Percentiles rank a stretch among this genome's conserved stretches.
phyloP scores from a whole-genome alignment of 306 rosid genomes.

The Albizia julibrissin region DNA sequence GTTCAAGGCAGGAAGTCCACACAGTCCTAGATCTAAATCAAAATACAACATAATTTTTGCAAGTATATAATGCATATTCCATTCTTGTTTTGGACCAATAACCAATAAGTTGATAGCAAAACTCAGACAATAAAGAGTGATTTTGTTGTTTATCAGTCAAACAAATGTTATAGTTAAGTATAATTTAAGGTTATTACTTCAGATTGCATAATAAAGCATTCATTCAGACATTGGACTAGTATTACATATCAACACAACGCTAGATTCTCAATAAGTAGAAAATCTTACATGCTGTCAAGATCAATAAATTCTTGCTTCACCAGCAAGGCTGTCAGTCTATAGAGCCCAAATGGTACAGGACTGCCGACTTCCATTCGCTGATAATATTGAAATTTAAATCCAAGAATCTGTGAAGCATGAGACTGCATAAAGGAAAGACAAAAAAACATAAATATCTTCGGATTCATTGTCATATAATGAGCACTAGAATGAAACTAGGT shows the following conservation, averaged over 20 bases:
- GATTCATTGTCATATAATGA: not conserved
- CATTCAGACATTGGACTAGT: not conserved
- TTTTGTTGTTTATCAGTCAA: slow-evolving; percentile 4
- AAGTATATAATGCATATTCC: slow-evolving; percentile 12
- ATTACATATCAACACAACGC: not conserved
- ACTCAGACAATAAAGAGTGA: slow-evolving; percentile 1
- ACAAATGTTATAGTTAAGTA: slow-evolving; percentile 3
- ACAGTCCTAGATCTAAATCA: not conserved
- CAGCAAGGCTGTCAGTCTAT: slow-evolving; percentile 86
- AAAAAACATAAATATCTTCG: slow-evolving; percentile 14
- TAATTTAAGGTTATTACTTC: not conserved
- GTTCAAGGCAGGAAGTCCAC: not conserved
- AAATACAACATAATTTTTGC: slow-evolving; percentile 27
- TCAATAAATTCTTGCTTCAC: slow-evolving; percentile 92
- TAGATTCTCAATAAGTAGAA: slow-evolving; percentile 22
- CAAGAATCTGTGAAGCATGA: slow-evolving; percentile 98
- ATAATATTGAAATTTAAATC: slow-evolving; percentile 93
- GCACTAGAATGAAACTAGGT: slow-evolving; percentile 11
- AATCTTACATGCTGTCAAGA: slow-evolving; percentile 91
- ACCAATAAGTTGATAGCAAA: slow-evolving; percentile 2
- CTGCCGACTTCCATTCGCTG: slow-evolving; percentile 90
- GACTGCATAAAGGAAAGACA: slow-evolving; percentile 67
- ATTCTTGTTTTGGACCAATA: slow-evolving; percentile 2
- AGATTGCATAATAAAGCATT: not conserved
- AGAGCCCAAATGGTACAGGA: slow-evolving; percentile 88